Evolutionary conservation across 257 asterid genomes (phyloP).

Genomic region (Solanum lycopersicoides): DNA sequence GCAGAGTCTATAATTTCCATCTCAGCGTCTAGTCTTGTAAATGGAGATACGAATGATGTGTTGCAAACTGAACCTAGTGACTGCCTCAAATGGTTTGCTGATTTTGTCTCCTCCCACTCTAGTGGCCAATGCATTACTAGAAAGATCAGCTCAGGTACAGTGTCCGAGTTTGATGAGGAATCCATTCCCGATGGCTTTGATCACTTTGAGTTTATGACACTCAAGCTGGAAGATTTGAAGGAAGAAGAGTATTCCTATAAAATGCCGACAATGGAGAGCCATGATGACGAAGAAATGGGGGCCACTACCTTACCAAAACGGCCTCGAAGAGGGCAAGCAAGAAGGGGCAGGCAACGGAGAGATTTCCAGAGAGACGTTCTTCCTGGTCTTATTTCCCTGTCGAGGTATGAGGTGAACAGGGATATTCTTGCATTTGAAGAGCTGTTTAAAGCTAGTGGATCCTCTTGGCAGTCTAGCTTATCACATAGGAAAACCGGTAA

Average conservation of each 20-base stretch:
- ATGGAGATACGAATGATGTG: not conserved
- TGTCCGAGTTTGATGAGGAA: constrained; percentile 6
- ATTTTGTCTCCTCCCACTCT: constrained; percentile 20
- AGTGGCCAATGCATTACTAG: not conserved
- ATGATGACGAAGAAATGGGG: constrained; percentile 14
- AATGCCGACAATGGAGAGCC: constrained; percentile 1
- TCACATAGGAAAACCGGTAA: constrained; percentile 13
- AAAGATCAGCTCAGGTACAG: not conserved
- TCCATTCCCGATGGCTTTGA: constrained; percentile 42
- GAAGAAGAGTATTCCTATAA: constrained; percentile 13
- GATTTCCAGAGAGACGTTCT: constrained; percentile 69
- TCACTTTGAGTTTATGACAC: constrained; percentile 56
- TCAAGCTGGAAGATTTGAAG: constrained; percentile 41
- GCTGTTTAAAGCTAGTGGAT: constrained; percentile 30
- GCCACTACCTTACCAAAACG: constrained; percentile 11
- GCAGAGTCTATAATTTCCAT: constrained; percentile 65
- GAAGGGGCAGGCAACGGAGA: constrained; percentile 37
- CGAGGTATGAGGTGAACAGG: constrained; percentile 56
- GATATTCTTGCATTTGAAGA: constrained; percentile 61
- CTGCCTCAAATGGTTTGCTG: constrained; percentile 53
- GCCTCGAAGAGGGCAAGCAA: constrained; percentile 36
- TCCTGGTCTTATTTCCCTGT: constrained; percentile 49
- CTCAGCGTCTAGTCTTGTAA: constrained; percentile 6
- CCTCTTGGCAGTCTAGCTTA: constrained; percentile 13
- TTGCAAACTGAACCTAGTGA: constrained; percentile 5